Evolutionary conservation across 169 alveolate genomes (phyloP), one percentile per base, ranked within the genome.

Genomic region (Plasmodium knowlesi): DNA sequence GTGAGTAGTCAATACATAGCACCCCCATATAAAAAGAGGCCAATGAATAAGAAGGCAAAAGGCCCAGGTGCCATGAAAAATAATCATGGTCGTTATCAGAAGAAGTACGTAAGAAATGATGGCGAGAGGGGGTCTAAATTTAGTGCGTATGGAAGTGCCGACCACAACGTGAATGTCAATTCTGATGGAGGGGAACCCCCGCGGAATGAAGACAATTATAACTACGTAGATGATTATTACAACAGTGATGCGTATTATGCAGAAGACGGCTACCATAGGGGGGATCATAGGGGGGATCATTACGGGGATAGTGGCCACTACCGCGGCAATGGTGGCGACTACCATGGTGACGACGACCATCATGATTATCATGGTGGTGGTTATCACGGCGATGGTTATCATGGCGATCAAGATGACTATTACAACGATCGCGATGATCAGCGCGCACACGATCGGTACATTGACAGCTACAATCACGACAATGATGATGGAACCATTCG

Each of bases 31-130:
- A 82, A 39, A 57, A 85, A 41, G 41, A 72, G 82, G 79, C 25
- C 74, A 43, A 73, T 50, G 54, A 50, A 85, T 85, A 72, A 85
- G 30, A 85, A 85, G 41, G 39, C 57, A 53, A 34, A 83, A 28
- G 53, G 37, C 19, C 37, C 71, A 10, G 22, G 32, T 81, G 74
- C 53, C 8, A 67, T 37, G 37, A 83, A 41, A 83, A 39, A 30
- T 37, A 83, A 83, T 67, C 19, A 74, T 85, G 19, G 80, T 8
- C 22, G 50, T 25, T 53, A 34, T 74, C 78, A 74, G 5, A 73
- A 73, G n/a, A 85, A 46, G 41, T 85, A 74, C 28, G 19, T 46
- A 73, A 74, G 93, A 74, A 14, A 19, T 28, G 41, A 28, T 34
- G 53, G 32, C 10, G 70, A 85, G 19, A 74, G 43, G 41, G 10